phyloP scores from a whole-genome alignment of 23 red algal genomes.

The Gracilariopsis chorda region DNA sequence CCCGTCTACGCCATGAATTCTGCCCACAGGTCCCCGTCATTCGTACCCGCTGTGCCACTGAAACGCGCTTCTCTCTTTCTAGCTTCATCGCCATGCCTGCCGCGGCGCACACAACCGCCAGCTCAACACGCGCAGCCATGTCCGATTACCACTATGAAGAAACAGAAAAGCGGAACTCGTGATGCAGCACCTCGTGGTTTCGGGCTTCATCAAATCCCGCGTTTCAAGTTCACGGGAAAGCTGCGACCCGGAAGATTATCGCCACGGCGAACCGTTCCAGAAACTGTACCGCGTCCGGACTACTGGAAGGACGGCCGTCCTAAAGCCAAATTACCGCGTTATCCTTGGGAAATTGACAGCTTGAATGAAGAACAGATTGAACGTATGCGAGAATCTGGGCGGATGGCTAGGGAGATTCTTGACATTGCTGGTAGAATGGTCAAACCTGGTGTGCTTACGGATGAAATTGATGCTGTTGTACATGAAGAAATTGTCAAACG shows the following conservation, averaged over 20 bases:
- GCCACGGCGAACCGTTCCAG: constrained; percentile 62
- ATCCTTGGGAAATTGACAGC: constrained; percentile 90
- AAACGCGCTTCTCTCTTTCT: background rate
- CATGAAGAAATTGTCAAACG: constrained; percentile 80
- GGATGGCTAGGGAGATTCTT: constrained; percentile 90
- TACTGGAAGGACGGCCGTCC: constrained; percentile 66
- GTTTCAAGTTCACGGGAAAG: constrained; percentile 75
- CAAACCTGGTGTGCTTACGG: constrained; percentile 77
- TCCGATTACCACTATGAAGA: constrained; percentile 15
- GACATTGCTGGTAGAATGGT: constrained; percentile 80
- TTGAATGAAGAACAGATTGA: constrained; percentile 72
- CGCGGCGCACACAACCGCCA: background rate
- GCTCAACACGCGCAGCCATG: background rate
- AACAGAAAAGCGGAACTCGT: background rate
- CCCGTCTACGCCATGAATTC: background rate
- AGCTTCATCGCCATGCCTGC: background rate
- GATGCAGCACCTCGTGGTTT: constrained; percentile 12
- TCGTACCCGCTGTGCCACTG: background rate
- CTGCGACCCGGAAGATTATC: constrained; percentile 81
- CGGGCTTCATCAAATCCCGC: constrained; percentile 6
- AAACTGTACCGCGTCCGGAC: constrained; percentile 65
- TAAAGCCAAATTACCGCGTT: constrained; percentile 9
- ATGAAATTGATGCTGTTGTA: constrained; percentile 95
- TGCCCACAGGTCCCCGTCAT: background rate
- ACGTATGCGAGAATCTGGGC: constrained; percentile 71